Evolutionary conservation across 345 rosid genomes (phyloP).

Genomic region (Moricandia arvensis): DNA sequence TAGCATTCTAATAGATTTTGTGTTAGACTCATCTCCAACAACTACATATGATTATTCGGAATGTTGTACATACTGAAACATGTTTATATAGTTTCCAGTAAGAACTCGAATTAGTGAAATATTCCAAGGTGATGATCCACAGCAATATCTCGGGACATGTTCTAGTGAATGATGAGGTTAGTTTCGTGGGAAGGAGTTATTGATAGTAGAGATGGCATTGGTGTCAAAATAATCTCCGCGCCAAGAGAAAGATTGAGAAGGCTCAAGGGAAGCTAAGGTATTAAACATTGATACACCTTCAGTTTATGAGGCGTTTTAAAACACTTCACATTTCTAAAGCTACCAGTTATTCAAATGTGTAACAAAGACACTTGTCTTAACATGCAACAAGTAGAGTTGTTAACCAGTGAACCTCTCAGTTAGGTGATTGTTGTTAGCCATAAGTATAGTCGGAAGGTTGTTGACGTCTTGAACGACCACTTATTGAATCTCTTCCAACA

Average conservation of each 20-base stretch:
- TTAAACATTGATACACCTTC: background rate
- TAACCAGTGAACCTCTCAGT: conserved; percentile 24
- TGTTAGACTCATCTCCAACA: too few species aligned
- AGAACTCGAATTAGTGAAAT: background rate
- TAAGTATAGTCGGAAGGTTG: conserved; percentile 32
- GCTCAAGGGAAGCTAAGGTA: background rate
- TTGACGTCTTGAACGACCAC: conserved; percentile 26
- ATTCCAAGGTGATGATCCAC: background rate
- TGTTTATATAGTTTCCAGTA: too few species aligned
- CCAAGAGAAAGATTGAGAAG: background rate
- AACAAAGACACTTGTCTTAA: conserved; percentile 21
- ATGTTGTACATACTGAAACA: background rate
- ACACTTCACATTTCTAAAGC: background rate
- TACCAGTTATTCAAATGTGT: background rate
- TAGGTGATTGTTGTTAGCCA: conserved; percentile 24
- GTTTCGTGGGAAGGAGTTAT: background rate
- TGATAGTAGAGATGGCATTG: background rate
- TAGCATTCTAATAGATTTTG: background rate
- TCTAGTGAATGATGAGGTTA: background rate
- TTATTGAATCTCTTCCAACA: conserved; percentile 4
- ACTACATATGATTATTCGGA: background rate
- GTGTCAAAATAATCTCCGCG: background rate
- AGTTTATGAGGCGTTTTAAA: conserved; percentile 30
- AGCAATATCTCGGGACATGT: background rate
- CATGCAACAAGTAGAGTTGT: conserved; percentile 18